phyloP scores from a whole-genome alignment of 2,329 filamentous ascomycete genomes.

The Neurospora sp. region DNA sequence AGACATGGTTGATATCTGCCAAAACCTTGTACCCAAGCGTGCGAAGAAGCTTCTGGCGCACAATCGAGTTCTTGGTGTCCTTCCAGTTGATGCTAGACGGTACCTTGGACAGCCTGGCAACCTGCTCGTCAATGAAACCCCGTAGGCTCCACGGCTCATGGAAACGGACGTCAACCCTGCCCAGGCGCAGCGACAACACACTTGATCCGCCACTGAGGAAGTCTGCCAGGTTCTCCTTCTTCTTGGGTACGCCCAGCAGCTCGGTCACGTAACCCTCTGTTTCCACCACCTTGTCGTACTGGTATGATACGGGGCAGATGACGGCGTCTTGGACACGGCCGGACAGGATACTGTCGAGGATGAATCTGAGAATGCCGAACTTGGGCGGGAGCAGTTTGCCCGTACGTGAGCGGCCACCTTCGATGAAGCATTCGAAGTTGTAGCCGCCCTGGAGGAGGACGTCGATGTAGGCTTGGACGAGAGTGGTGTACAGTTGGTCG shows the following conservation, averaged over 20 bases:
- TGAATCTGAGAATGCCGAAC: conserved; percentile 87
- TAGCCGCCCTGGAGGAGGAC: conserved; percentile 81
- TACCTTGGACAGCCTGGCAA: conserved; percentile 44
- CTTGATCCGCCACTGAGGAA: conserved; percentile 80
- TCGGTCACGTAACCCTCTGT: conserved; percentile 95
- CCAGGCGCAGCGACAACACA: conserved; percentile 77
- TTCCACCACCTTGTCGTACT: conserved; percentile 98
- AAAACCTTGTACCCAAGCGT: conserved; percentile 88
- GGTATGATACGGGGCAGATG: conserved; percentile 90
- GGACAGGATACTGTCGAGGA: conserved; percentile 81
- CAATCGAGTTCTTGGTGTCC: conserved; percentile 37
- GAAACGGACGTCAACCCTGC: conserved; percentile 89
- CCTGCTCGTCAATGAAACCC: conserved; percentile 70
- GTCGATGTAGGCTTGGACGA: conserved; percentile 96
- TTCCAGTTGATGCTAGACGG: conserved; percentile 36
- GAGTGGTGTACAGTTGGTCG: conserved; percentile 76
- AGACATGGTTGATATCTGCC: conserved; percentile 89
- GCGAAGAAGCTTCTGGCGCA: conserved; percentile 64
- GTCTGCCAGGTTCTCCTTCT: conserved; percentile 84
- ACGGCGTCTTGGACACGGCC: conserved; percentile 83
- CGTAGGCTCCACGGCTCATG: conserved; percentile 91
- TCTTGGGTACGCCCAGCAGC: conserved; percentile 85
- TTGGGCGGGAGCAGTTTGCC: conserved; percentile 91
- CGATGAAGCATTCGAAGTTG: conserved; percentile 96
- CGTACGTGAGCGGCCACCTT: conserved; percentile 84